Evolutionary conservation across 768 basidiomycete species (phyloP).

Genomic region (Gautieria morchelliformis): DNA sequence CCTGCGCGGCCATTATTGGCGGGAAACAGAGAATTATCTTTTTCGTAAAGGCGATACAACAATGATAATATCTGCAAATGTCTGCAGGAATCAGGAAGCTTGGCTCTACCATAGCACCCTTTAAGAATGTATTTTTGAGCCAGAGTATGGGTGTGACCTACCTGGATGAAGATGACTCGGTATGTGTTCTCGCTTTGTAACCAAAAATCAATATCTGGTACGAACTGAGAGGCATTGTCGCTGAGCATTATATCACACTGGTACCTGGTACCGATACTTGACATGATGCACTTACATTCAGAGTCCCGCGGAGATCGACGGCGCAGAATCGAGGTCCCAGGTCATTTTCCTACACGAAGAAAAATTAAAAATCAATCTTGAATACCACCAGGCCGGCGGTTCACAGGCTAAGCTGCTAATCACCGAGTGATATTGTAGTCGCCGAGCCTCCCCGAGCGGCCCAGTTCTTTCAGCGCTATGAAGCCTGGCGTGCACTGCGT

Average conservation of each 20-base stretch:
- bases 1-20: no score
- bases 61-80: no score
- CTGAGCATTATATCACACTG: background rate
- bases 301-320: slow-evolving; percentile 32
- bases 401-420: background rate
- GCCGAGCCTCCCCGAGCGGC: no score
- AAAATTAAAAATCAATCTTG: background rate
- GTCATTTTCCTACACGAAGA: slow-evolving; percentile 37
- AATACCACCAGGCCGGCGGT: background rate
- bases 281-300: slow-evolving; percentile 28
- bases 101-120: slow-evolving; percentile 38
- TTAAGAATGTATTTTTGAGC: background rate
- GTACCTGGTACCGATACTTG: background rate
- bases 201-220: slow-evolving; percentile 47
- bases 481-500: no score
- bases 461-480: no score
- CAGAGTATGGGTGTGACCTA: slow-evolving; percentile 9
- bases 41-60: no score
- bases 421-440: slow-evolving; percentile 45
- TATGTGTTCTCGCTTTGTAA: slow-evolving; percentile 44
- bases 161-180: slow-evolving; percentile 55
- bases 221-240: slow-evolving; percentile 30
- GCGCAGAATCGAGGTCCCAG: slow-evolving; percentile 36
- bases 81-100: slow-evolving; percentile 63
- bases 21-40: no score